Evolutionary conservation across 2,329 filamentous ascomycete species (phyloP).

Genomic region (Diaporthe velutina): DNA sequence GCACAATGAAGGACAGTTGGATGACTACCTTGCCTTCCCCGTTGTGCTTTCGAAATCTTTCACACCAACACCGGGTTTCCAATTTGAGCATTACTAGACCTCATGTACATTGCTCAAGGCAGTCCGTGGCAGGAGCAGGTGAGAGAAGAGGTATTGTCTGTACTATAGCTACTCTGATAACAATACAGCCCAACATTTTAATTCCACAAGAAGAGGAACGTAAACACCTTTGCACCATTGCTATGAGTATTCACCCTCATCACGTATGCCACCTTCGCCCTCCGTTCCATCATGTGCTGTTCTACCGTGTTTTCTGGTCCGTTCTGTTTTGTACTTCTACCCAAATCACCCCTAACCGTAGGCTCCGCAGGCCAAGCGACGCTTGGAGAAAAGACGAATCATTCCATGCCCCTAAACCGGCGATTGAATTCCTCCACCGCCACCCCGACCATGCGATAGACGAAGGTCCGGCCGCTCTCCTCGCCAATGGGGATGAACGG

Average conservation of each 20-base stretch:
- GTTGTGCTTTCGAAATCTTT: too few relatives aligned
- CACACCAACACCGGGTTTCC: too few relatives aligned
- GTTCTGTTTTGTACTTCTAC: too few relatives aligned
- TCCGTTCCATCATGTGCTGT: background rate
- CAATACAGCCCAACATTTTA: constrained; percentile 1
- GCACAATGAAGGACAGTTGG: too few relatives aligned
- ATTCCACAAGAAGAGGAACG: background rate
- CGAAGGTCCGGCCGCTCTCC: constrained; percentile 76
- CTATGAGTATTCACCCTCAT: constrained; percentile 11
- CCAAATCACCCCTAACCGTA: background rate
- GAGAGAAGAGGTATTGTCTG: background rate
- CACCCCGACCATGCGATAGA: constrained; percentile 75
- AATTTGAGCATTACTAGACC: too few relatives aligned
- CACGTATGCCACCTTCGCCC: background rate
- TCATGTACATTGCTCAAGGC: too few relatives aligned
- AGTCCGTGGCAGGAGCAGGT: background rate
- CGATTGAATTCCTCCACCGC: constrained; percentile 78
- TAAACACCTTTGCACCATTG: constrained; percentile 34
- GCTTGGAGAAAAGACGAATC: background rate
- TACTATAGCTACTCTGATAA: constrained; percentile 11
- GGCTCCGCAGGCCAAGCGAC: too few relatives aligned
- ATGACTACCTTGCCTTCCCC: too few relatives aligned
- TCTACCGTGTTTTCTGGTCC: too few relatives aligned
- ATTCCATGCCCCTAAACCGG: constrained; percentile 64
- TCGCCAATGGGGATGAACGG: constrained; percentile 96